These are phyloP conservation scores for Catharanthus roseus DNA, from an alignment of 257 asterid species.

Conservation along the genomic window DNA sequence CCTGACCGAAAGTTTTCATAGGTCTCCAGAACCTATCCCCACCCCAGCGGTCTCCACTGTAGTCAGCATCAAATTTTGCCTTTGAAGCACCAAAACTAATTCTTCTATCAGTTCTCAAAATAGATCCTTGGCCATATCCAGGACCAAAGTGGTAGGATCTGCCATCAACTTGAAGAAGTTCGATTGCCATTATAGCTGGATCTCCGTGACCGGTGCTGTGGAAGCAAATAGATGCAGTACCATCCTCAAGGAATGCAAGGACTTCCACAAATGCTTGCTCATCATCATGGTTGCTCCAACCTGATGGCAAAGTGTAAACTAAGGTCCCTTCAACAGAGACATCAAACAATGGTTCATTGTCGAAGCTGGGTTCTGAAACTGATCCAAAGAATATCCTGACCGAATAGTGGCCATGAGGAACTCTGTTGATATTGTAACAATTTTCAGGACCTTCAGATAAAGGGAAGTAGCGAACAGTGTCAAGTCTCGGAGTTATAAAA, in stretches of 20 bases:
- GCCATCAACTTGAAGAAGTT: slow-evolving; percentile 81
- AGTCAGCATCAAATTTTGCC: slow-evolving; percentile 69
- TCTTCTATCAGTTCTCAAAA: slow-evolving; percentile 72
- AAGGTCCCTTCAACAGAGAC: slow-evolving; percentile 89
- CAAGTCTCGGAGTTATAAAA: slow-evolving; percentile 60
- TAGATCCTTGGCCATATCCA: slow-evolving; percentile 73
- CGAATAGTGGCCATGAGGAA: slow-evolving; percentile 79
- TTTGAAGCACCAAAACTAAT: slow-evolving; percentile 59
- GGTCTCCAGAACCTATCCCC: slow-evolving; percentile 91
- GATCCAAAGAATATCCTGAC: slow-evolving; percentile 82
- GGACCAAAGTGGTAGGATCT: slow-evolving; percentile 65
- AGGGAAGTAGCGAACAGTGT: slow-evolving; percentile 76
- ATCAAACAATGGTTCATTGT: slow-evolving; percentile 81
- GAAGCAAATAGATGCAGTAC: slow-evolving; percentile 84
- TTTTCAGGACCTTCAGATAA: slow-evolving; percentile 87
- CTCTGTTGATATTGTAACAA: slow-evolving; percentile 79
- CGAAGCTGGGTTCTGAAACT: slow-evolving; percentile 61
- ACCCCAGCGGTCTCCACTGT: slow-evolving; percentile 77
- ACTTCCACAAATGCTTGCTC: slow-evolving; percentile 75
- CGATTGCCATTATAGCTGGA: slow-evolving; percentile 87
- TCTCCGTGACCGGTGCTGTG: slow-evolving; percentile 98
- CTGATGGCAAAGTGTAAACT: slow-evolving; percentile 79
- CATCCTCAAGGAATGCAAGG: slow-evolving; percentile 73
- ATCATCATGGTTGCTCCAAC: slow-evolving; percentile 89
- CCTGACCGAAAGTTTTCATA: slow-evolving; percentile 46